A percentile compares a stretch with the other conserved stretches of the same genome.
Evolutionary conservation across 495 filamentous ascomycete genomes (phyloP).

Genomic region (Penicillium samsonianum): DNA sequence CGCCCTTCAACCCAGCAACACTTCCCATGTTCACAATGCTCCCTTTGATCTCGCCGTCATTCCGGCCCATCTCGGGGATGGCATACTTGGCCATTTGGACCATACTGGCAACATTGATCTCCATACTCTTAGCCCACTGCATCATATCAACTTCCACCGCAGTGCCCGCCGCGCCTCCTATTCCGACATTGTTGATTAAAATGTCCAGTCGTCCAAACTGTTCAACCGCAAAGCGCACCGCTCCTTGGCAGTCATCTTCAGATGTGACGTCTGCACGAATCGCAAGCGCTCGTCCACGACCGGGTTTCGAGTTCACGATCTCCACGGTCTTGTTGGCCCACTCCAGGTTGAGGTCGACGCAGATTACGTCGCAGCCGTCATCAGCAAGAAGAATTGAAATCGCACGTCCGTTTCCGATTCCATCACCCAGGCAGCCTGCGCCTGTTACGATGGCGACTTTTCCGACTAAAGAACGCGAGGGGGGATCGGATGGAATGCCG

Average conservation of each 20-base stretch:
- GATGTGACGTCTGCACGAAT: slow-evolving; percentile 51
- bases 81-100: slow-evolving; percentile 57
- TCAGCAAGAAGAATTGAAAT: slow-evolving; percentile 57
- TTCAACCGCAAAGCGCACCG: slow-evolving; percentile 40
- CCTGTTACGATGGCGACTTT: slow-evolving; percentile 62
- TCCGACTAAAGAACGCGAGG: slow-evolving; percentile 36
- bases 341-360: slow-evolving; percentile 50
- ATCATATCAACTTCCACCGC: slow-evolving; percentile 56
- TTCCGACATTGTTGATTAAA: slow-evolving; percentile 58
- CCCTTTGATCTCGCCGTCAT: slow-evolving; percentile 40
- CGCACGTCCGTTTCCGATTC: slow-evolving; percentile 61
- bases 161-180: slow-evolving; percentile 53
- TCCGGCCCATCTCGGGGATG: slow-evolving; percentile 54
- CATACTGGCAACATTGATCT: slow-evolving; percentile 61
- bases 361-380: slow-evolving; percentile 55
- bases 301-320: slow-evolving; percentile 42
- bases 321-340: slow-evolving; percentile 50
- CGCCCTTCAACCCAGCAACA: slow-evolving; percentile 58
- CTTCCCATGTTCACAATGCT: slow-evolving; percentile 60
- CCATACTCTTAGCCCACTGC: slow-evolving; percentile 53
- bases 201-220: slow-evolving; percentile 55
- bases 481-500: slow-evolving; percentile 24
- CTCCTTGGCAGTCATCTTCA: slow-evolving; percentile 44
- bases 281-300: slow-evolving; percentile 36
- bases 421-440: slow-evolving; percentile 53